Evolutionary conservation across 768 basidiomycete species (phyloP).

Genomic region (Mycena galopus): DNA sequence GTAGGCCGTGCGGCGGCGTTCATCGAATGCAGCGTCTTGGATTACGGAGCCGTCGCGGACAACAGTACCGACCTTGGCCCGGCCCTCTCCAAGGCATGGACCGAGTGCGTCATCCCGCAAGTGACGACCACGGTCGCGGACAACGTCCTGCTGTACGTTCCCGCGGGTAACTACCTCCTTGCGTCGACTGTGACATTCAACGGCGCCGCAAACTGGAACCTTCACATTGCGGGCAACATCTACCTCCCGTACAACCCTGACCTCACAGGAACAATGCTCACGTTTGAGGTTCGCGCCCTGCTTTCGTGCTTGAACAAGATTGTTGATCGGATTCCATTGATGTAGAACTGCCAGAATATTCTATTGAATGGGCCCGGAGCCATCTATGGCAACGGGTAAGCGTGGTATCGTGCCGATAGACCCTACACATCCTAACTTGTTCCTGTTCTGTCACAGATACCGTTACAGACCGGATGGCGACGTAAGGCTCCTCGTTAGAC

Average conservation of each 20-base stretch:
- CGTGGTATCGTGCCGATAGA: neutral
- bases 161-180: slow-evolving; percentile 41
- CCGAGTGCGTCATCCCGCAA: slow-evolving; percentile 38
- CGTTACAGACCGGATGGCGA: slow-evolving; percentile 39
- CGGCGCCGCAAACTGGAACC: slow-evolving; percentile 39
- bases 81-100: slow-evolving; percentile 39
- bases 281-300: slow-evolving; percentile 34
- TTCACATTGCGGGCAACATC: slow-evolving; percentile 41
- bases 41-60: slow-evolving; percentile 35
- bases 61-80: slow-evolving; percentile 42
- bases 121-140: slow-evolving; percentile 37
- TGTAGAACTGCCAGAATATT: slow-evolving; percentile 40
- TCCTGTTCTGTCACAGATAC: slow-evolving; percentile 22
- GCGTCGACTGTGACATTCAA: slow-evolving; percentile 39
- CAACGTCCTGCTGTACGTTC: slow-evolving; percentile 40
- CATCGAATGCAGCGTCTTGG: no score
- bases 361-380: slow-evolving; percentile 39
- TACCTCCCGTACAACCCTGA: slow-evolving; percentile 37
- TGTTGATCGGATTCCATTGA: fast-evolving
- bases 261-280: slow-evolving; percentile 42
- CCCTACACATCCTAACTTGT: neutral
- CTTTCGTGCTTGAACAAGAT: neutral
- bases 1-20: no score
- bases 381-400: slow-evolving; percentile 38
- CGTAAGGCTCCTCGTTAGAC: no score